Evolutionary conservation across 352 stramenopile species (phyloP).

Genomic region (Poterioochromonas sp.): DNA sequence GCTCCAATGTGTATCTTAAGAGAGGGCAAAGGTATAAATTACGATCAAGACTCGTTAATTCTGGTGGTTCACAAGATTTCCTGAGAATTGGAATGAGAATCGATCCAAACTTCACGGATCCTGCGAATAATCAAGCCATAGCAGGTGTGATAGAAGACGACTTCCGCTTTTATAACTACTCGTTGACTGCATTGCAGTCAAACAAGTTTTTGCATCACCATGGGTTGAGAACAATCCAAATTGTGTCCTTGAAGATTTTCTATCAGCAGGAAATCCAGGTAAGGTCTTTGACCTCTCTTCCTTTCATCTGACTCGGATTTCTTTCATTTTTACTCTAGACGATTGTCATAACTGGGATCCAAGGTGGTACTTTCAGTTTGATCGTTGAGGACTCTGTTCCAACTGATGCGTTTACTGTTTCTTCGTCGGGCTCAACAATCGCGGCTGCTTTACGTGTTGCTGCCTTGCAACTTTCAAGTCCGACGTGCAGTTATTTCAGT

Average conservation of each 20-base stretch:
- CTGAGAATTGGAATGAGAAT: neutral
- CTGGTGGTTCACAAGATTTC: neutral
- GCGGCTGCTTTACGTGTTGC: neutral
- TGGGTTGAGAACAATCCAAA: neutral
- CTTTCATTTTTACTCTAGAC: neutral
- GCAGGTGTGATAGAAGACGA: no score
- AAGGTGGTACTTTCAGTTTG: neutral
- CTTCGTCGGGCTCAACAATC: neutral
- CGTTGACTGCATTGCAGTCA: neutral
- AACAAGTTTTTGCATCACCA: neutral
- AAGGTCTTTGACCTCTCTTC: neutral
- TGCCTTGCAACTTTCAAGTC: neutral
- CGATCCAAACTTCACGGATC: neutral
- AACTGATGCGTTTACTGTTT: neutral
- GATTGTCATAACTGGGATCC: neutral
- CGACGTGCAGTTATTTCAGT: neutral
- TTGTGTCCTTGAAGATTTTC: neutral
- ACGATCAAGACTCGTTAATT: neutral
- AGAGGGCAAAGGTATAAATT: neutral
- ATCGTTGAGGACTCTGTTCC: neutral
- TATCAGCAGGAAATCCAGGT: conserved; percentile 25
- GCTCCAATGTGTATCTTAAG: no score
- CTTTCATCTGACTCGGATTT: neutral
- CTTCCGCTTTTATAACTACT: neutral
- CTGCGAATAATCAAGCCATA: no score